Evolutionary conservation across 192 early-diverging fungal genomes (phyloP).

Genomic region (Martensiomyces pterosporus): DNA sequence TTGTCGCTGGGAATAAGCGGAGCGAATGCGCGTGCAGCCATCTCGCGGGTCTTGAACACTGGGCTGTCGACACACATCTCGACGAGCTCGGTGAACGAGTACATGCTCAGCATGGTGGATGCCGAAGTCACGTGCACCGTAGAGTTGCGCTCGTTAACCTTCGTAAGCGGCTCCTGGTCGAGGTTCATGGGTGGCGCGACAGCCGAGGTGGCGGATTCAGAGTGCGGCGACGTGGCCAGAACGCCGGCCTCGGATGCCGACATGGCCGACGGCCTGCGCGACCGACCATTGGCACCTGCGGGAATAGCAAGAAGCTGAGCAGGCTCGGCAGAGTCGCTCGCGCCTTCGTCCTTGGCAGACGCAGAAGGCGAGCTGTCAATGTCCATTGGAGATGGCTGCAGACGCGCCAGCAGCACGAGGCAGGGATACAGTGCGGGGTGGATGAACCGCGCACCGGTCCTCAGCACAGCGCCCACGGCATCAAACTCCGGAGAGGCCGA

Average conservation of each 20-base stretch:
- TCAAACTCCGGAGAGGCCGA: not conserved
- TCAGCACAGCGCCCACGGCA: slow-evolving; percentile 13
- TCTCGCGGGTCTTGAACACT: slow-evolving; percentile 72
- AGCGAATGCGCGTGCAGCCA: slow-evolving; percentile 76
- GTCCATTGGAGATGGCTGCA: slow-evolving; percentile 64
- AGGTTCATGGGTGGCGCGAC: slow-evolving; percentile 50
- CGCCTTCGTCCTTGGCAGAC: too few relatives aligned
- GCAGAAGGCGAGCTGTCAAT: not conserved
- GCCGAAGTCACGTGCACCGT: slow-evolving; percentile 48
- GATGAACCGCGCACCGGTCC: slow-evolving; percentile 52
- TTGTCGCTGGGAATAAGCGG: slow-evolving; percentile 67
- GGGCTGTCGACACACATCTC: slow-evolving; percentile 46
- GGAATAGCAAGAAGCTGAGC: not conserved
- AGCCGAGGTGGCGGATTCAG: slow-evolving; percentile 22
- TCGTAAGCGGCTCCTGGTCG: slow-evolving; percentile 33
- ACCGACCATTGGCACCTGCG: not conserved
- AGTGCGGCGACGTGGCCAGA: slow-evolving; percentile 25
- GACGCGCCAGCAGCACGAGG: slow-evolving; percentile 76
- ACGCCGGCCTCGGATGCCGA: slow-evolving; percentile 11
- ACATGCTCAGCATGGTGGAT: slow-evolving; percentile 48
- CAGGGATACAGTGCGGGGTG: slow-evolving; percentile 90
- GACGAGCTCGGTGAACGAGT: slow-evolving; percentile 48
- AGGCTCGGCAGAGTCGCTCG: too few relatives aligned
- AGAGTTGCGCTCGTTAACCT: slow-evolving; percentile 48
- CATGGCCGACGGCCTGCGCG: slow-evolving; percentile 3